phyloP scores from a whole-genome alignment of 202 grass and related monocot species.

The Sporobolus alterniflorus region DNA sequence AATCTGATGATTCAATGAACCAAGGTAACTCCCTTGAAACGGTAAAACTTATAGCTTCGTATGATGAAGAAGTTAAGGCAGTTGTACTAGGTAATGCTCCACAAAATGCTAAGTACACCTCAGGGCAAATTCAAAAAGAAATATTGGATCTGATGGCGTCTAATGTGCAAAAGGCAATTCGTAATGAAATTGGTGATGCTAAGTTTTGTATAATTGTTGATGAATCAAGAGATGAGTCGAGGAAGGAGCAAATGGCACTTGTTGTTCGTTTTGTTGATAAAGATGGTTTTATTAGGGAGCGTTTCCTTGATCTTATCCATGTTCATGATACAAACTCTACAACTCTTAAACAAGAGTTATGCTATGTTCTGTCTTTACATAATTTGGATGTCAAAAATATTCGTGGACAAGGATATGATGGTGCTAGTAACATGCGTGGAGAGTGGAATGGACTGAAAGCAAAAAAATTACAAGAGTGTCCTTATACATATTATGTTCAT shows the following conservation, averaged over 20 bases:
- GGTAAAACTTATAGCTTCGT: not conserved
- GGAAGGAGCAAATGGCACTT: not conserved
- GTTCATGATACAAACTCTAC: not conserved
- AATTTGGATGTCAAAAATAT: not conserved
- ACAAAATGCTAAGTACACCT: not conserved
- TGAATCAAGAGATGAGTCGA: not conserved
- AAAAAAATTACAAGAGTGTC: not conserved
- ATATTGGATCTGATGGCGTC: not conserved
- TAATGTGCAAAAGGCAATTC: not conserved
- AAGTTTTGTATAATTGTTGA: not conserved
- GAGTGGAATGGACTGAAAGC: not conserved
- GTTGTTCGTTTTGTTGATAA: constrained; percentile 1
- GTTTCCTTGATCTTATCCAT: not conserved
- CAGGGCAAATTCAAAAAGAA: not conserved
- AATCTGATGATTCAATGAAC: not conserved
- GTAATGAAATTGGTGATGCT: not conserved
- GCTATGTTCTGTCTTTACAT: not conserved
- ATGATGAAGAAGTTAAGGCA: not conserved
- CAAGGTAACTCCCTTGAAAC: not conserved
- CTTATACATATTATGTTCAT: not conserved
- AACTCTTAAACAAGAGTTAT: not conserved
- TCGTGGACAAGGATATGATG: not conserved
- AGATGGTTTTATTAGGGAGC: not conserved
- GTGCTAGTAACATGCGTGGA: not conserved
- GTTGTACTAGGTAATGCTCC: not conserved